Conservation (phyloP, 2,329 filamentous ascomycete species). For the Penicillium concentricum region DNA sequence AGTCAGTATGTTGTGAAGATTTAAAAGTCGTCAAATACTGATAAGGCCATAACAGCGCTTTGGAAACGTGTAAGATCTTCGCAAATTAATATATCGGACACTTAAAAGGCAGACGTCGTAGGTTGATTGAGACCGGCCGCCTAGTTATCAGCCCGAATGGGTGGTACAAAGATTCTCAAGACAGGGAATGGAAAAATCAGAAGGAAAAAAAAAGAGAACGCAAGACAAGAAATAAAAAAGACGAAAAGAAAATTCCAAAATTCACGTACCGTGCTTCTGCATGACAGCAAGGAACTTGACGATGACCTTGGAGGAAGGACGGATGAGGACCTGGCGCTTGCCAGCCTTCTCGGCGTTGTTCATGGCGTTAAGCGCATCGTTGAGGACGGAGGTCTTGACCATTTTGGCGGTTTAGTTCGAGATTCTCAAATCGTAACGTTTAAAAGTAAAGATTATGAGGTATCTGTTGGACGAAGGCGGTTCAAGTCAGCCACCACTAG, state of each 20-base stretch:
- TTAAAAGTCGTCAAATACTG: slow-evolving; percentile 88
- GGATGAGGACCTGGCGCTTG: slow-evolving; percentile 99
- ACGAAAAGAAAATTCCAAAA: not conserved
- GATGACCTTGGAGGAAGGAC: slow-evolving; percentile 98
- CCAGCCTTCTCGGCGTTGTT: slow-evolving; percentile 99
- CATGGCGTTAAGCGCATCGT: slow-evolving; percentile 98
- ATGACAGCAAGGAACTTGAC: slow-evolving; percentile 99
- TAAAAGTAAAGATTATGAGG: slow-evolving; percentile 34
- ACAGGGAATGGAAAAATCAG: not conserved
- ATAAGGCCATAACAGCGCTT: slow-evolving; percentile 46
- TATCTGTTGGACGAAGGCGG: slow-evolving; percentile 28
- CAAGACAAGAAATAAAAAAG: slow-evolving; percentile 9
- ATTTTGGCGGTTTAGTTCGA: slow-evolving; percentile 71
- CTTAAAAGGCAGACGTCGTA: slow-evolving; percentile 99
- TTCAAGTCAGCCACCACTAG: slow-evolving; percentile 62
- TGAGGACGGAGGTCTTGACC: slow-evolving; percentile 98
- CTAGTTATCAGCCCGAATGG: slow-evolving; percentile 99
- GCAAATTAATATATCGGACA: slow-evolving; percentile 91
- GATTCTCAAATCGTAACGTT: slow-evolving; percentile 53
- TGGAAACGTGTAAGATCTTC: slow-evolving; percentile 97
- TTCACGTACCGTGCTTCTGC: slow-evolving; percentile 92
- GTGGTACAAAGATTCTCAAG: slow-evolving; percentile 6
- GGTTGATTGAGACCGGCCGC: slow-evolving; percentile 76
- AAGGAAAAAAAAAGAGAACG: slow-evolving; percentile 4
- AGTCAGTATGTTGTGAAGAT: slow-evolving; percentile 81